Base-by-base conservation (phyloP, 2,329 filamentous ascomycete species). In the Alternaria hordeiaustralica region DNA sequence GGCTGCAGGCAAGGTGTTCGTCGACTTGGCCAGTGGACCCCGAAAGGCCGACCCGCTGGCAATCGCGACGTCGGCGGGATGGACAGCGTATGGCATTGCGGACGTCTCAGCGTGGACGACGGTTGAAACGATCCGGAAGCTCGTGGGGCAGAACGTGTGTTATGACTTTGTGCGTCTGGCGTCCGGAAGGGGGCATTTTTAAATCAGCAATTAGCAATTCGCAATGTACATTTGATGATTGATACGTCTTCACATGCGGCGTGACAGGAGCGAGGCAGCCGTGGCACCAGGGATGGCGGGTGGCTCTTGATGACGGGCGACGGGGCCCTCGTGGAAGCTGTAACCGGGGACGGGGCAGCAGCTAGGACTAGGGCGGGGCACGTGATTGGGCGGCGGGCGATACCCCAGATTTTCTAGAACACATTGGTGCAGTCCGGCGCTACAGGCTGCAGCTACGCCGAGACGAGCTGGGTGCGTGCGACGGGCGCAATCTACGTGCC, bases 151-250 rank as follows among this genome's bases (percentile, higher is more conserved):
- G 81, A 96, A 96, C 77, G 92, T 96, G 60, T 92, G 91, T 6
- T 95, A 93, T 80, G 94, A 92, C 80, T 96, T 96, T 82, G 93
- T 96, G 45, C 86, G 92, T 53, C 83, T 96, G 75, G 92, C 92
- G 43, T 87, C 85, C 67, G 88, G 87, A 23, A 80, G 87, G 70
- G 85, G 84, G 20, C 72, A 88, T 66, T 87, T 84, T 71, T 85
- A 81, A 68, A 64, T 57, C 30, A 15, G 30, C 30, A 33, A 33
- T 41, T 21, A 41, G 44, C 58, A 25, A 33, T 41, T 7, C 21
- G 58, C 51, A 60, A 60, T 49, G 30, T 26, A 53, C 25, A 43
- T 18, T 41, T 53, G 30, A 53, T 53, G 49, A 36, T 36, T 36
- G 33, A 36, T 36, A 36, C 7, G 33, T 36, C 33, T n/a, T 36